Conservation (phyloP, 2,329 filamentous ascomycete species). For the Thyridium curvatum region DNA sequence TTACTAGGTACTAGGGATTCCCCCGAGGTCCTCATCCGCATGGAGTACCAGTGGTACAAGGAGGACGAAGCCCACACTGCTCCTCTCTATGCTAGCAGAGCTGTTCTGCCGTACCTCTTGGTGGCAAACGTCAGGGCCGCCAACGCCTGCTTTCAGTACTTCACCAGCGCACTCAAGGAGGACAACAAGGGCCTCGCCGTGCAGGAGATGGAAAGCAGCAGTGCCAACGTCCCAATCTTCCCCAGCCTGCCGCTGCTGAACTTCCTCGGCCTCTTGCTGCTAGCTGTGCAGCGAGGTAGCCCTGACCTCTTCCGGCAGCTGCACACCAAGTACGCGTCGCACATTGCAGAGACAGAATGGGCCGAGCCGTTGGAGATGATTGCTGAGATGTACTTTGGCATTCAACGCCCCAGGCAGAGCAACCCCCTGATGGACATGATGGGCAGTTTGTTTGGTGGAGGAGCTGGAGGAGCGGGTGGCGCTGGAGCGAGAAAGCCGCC, state of each 20-base stretch:
- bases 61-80: slow-evolving; percentile 85
- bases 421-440: slow-evolving; percentile 98
- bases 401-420: slow-evolving; percentile 78
- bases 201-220: slow-evolving; percentile 73
- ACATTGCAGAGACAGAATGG: slow-evolving; percentile 79
- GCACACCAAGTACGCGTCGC: slow-evolving; percentile 69
- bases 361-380: slow-evolving; percentile 77
- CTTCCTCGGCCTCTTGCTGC: slow-evolving; percentile 78
- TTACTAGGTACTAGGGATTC: slow-evolving; percentile 86
- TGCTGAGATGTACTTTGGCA: slow-evolving; percentile 94
- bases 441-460: slow-evolving; percentile 86
- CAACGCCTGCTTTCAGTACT: slow-evolving; percentile 73
- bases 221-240: slow-evolving; percentile 73
- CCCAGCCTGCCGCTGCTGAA: slow-evolving; percentile 91
- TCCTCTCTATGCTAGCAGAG: slow-evolving; percentile 77
- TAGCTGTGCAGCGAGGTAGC: slow-evolving; percentile 74
- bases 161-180: slow-evolving; percentile 58
- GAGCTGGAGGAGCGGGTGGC: slow-evolving; percentile 47
- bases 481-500: slow-evolving; percentile 39
- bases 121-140: slow-evolving; percentile 87
- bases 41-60: slow-evolving; percentile 93
- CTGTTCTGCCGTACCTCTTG: slow-evolving; percentile 84
- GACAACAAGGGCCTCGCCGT: slow-evolving; percentile 55
- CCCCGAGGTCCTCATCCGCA: slow-evolving; percentile 67
- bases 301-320: slow-evolving; percentile 79